Percentiles rank a stretch among this genome's conserved stretches.
Evolutionary conservation across 1,139 yeast genomes (phyloP).

Genomic region (Taphrina sp.): DNA sequence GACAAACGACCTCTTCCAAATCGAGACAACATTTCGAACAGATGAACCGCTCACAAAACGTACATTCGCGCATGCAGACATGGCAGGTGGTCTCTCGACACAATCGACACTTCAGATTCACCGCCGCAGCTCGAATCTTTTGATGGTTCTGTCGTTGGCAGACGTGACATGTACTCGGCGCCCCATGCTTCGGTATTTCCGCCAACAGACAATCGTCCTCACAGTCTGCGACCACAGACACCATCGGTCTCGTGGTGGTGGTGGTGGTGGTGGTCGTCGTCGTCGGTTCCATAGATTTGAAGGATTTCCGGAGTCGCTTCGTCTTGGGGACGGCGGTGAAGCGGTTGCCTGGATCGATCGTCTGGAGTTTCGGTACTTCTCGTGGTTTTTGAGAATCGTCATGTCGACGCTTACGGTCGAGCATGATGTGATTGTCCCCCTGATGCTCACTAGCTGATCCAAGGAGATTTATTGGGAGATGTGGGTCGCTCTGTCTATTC

Average conservation of each 20-base stretch:
- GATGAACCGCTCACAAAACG: constrained; percentile 6
- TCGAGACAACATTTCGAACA: constrained; percentile 21
- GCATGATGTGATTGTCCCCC: too few relatives aligned
- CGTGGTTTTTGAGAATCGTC: background rate
- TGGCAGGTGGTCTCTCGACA: constrained; percentile 10
- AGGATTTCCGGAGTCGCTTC: too few relatives aligned
- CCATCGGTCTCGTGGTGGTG: background rate
- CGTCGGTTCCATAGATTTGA: too few relatives aligned
- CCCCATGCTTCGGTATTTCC: too few relatives aligned
- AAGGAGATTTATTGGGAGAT: too few relatives aligned
- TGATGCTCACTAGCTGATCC: too few relatives aligned
- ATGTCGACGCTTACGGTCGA: constrained; percentile 8
- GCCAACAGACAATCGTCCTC: background rate
- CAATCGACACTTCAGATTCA: constrained; percentile 4
- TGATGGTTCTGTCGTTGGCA: constrained; percentile 9
- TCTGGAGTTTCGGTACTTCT: too few relatives aligned
- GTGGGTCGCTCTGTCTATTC: too few relatives aligned
- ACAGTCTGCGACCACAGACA: constrained; percentile 7
- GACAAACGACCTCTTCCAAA: constrained; percentile 13
- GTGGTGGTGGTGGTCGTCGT: too few relatives aligned
- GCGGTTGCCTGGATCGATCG: too few relatives aligned
- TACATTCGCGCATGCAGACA: constrained; percentile 16
- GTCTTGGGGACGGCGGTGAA: too few relatives aligned
- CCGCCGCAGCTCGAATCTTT: background rate
- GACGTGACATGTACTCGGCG: constrained; percentile 23